Evolutionary conservation across 1,284 basidiomycete genomes (phyloP).

Genomic region (Pyrrhoderma lamaoense): DNA sequence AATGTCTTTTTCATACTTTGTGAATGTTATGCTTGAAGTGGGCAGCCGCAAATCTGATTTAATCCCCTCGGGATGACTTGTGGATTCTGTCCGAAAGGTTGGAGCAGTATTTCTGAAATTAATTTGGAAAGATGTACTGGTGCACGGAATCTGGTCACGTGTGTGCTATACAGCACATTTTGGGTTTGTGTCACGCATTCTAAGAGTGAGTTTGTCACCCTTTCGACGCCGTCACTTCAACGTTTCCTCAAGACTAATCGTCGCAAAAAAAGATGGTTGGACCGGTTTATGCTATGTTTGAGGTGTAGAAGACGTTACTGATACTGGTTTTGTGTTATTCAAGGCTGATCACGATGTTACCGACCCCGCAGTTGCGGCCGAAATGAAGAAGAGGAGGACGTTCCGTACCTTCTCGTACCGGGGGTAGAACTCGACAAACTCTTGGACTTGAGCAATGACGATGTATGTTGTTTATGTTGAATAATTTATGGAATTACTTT

Average conservation of each 20-base stretch:
- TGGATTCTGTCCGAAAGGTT: constrained; percentile 62
- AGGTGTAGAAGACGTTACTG: constrained; percentile 20
- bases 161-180: constrained; percentile 20
- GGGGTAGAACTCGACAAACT: constrained; percentile 97
- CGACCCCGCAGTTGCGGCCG: constrained; percentile 83
- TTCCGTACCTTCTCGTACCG: constrained; percentile 99
- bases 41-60: constrained; percentile 88
- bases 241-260: constrained; percentile 1
- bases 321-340: constrained; percentile 8
- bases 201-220: constrained; percentile 48
- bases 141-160: constrained; percentile 11
- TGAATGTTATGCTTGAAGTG: constrained; percentile 27
- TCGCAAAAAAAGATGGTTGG: constrained; percentile 12
- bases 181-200: not conserved
- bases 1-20: constrained; percentile 21
- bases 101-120: not conserved
- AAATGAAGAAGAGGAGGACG: constrained; percentile 95
- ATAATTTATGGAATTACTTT: not conserved
- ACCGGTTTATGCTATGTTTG: constrained; percentile 12
- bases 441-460: constrained; percentile 93
- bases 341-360: constrained; percentile 77
- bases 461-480: constrained; percentile 44
- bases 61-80: constrained; percentile 85
- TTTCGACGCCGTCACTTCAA: constrained; percentile 35
- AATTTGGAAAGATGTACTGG: not conserved